These are phyloP conservation scores for Microthyrium microscopicum DNA, from an alignment of 2,329 filamentous ascomycete genomes.

Conservation along the genomic window DNA sequence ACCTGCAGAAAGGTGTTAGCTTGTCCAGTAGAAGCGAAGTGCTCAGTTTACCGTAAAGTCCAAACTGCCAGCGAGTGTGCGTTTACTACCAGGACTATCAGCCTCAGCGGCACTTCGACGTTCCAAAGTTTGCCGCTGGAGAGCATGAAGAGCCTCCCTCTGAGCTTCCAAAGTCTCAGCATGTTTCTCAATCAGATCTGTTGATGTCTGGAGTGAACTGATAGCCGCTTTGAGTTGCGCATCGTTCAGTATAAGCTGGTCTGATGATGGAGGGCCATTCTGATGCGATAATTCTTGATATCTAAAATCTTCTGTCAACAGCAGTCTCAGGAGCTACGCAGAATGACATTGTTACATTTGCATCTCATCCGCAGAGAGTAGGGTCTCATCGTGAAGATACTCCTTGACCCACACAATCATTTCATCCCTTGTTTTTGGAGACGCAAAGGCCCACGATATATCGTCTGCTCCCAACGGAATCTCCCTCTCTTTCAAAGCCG, in stretches of 20 bases:
- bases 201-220: slow-evolving; percentile 46
- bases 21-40: slow-evolving; percentile 10
- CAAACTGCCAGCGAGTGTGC: slow-evolving; percentile 11
- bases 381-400: slow-evolving; percentile 27
- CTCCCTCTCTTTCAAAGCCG: slow-evolving; percentile 27
- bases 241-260: slow-evolving; percentile 32
- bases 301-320: no score
- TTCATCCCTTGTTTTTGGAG: slow-evolving; percentile 22
- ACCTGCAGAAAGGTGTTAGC: slow-evolving; percentile 10
- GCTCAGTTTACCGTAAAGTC: slow-evolving; percentile 11
- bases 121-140: slow-evolving; percentile 37
- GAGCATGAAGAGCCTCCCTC: slow-evolving; percentile 40
- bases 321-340: background rate
- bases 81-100: no score
- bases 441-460: slow-evolving; percentile 30
- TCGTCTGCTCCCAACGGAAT: slow-evolving; percentile 28
- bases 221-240: slow-evolving; percentile 45
- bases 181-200: slow-evolving; percentile 46
- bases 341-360: slow-evolving; percentile 22
- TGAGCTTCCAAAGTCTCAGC: slow-evolving; percentile 44
- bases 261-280: slow-evolving; percentile 17
- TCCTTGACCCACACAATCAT: slow-evolving; percentile 29
- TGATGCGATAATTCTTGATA: no score
- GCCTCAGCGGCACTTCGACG: slow-evolving; percentile 23
- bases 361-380: slow-evolving; percentile 32